These are phyloP conservation scores for Furcasterigmium furcatum DNA, from an alignment of 2,329 filamentous ascomycete genomes.

Conservation along the genomic window DNA sequence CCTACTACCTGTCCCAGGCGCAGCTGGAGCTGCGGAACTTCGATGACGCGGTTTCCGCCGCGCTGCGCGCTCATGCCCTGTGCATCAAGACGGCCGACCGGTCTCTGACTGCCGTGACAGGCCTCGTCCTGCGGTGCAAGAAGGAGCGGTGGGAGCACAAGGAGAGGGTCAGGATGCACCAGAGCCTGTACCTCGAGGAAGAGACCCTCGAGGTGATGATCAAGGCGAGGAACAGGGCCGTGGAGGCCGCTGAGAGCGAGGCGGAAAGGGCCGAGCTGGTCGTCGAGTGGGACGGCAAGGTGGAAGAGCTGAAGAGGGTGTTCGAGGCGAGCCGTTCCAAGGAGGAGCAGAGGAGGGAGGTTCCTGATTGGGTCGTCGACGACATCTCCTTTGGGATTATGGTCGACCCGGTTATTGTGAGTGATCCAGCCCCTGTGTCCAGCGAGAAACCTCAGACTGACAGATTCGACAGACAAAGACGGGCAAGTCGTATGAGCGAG, in stretches of 20 bases:
- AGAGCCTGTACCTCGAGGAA: constrained; percentile 54
- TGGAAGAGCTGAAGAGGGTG: constrained; percentile 35
- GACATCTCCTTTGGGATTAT: constrained; percentile 73
- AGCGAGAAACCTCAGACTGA: constrained; percentile 7
- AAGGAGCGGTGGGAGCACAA: constrained; percentile 79
- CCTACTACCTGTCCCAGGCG: constrained; percentile 80
- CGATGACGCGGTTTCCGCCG: constrained; percentile 69
- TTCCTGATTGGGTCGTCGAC: constrained; percentile 76
- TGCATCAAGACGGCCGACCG: constrained; percentile 62
- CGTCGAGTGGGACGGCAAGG: constrained; percentile 45
- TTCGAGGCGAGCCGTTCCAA: constrained; percentile 49
- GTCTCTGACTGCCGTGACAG: constrained; percentile 68
- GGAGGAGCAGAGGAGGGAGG: constrained; percentile 48
- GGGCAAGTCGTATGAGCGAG: constrained; percentile 86
- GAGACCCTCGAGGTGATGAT: constrained; percentile 55
- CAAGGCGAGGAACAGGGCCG: constrained; percentile 38
- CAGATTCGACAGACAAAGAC: constrained; percentile 61
- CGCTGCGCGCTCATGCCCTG: constrained; percentile 68
- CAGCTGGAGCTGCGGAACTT: constrained; percentile 71
- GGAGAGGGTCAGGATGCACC: constrained; percentile 59
- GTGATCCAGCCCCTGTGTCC: constrained; percentile 14
- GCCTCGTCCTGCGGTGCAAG: constrained; percentile 74
- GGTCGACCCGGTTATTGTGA: constrained; percentile 63
- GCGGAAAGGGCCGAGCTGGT: constrained; percentile 44
- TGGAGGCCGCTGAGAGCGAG: constrained; percentile 36